phyloP scores from a whole-genome alignment of 129 eudicot species.

The Chrysanthemum lavandulifolium region DNA sequence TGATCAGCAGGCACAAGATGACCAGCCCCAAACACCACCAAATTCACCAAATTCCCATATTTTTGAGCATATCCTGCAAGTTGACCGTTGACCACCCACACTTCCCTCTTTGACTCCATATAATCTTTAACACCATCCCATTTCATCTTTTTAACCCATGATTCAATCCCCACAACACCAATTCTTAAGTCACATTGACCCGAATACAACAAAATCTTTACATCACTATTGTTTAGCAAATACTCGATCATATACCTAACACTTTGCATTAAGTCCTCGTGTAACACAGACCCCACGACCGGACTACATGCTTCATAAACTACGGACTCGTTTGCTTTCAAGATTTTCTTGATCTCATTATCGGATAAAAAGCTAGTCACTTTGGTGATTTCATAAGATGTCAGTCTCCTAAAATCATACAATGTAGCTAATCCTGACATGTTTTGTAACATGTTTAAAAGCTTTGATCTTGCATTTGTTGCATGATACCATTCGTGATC shows the following conservation, averaged over 20 bases:
- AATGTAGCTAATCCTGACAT: constrained; percentile 17
- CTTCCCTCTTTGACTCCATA: constrained; percentile 5
- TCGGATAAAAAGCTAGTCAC: too few relatives aligned
- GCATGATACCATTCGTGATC: constrained; percentile 64
- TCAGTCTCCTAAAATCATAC: constrained; percentile 62
- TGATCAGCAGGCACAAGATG: constrained; percentile 96
- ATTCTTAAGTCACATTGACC: too few relatives aligned
- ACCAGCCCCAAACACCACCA: constrained; percentile 71
- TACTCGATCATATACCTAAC: constrained; percentile 22
- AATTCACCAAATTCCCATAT: constrained; percentile 62
- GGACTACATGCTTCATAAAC: constrained; percentile 61
- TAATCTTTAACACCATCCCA: constrained; percentile 55
- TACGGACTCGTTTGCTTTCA: constrained; percentile 17
- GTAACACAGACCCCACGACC: constrained; percentile 41
- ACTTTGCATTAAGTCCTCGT: background rate
- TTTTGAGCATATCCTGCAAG: constrained; percentile 77
- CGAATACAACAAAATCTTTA: constrained; percentile 42
- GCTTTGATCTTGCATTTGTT: constrained; percentile 47
- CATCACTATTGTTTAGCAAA: constrained; percentile 21
- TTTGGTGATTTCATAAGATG: constrained; percentile 31
- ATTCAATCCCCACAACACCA: too few relatives aligned
- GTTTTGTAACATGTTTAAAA: constrained; percentile 32
- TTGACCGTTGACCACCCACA: constrained; percentile 62
- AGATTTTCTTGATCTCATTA: too few relatives aligned
- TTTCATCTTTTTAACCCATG: constrained; percentile 48